phyloP scores from a whole-genome alignment of 2,329 filamentous ascomycete species.

The Triangularia verruculosa region DNA sequence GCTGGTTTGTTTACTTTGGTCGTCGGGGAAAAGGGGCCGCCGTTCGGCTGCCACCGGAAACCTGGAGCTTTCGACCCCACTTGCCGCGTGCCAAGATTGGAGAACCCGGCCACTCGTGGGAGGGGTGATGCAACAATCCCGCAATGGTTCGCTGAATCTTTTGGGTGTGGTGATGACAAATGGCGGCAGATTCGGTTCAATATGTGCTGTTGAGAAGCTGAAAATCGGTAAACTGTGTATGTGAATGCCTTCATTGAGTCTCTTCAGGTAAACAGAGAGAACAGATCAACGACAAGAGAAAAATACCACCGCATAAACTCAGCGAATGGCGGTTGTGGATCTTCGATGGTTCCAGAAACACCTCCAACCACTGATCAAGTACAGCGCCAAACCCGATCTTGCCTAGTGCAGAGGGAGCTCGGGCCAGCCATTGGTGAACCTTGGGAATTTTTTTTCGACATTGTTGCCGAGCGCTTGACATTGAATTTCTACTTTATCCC shows the following conservation, averaged over 20 bases:
- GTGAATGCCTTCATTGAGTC: background rate
- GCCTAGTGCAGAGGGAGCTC: conserved; percentile 26
- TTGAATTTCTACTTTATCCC: conserved; percentile 21
- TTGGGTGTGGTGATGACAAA: background rate
- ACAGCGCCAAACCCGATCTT: conserved; percentile 20
- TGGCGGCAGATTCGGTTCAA: background rate
- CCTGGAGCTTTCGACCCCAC: background rate
- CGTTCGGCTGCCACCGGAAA: conserved; percentile 4
- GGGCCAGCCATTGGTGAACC: conserved; percentile 26
- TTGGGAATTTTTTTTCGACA: conserved; percentile 26
- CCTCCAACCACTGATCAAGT: conserved; percentile 10
- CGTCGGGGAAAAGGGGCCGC: conserved; percentile 2
- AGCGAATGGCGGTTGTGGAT: conserved; percentile 13
- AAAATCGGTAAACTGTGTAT: background rate
- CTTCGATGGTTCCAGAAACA: conserved; percentile 31
- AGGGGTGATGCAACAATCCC: conserved; percentile 11
- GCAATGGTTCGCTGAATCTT: conserved; percentile 2
- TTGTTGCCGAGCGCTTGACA: conserved; percentile 16
- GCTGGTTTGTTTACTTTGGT: conserved; percentile 4
- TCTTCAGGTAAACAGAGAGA: background rate
- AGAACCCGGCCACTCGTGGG: conserved; percentile 3
- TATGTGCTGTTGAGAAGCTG: background rate
- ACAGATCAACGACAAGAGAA: background rate
- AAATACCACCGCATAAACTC: conserved; percentile 1
- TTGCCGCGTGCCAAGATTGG: conserved; percentile 9